Evolutionary conservation across 768 basidiomycete genomes (phyloP).

Genomic region (Naematelia aurantialba): DNA sequence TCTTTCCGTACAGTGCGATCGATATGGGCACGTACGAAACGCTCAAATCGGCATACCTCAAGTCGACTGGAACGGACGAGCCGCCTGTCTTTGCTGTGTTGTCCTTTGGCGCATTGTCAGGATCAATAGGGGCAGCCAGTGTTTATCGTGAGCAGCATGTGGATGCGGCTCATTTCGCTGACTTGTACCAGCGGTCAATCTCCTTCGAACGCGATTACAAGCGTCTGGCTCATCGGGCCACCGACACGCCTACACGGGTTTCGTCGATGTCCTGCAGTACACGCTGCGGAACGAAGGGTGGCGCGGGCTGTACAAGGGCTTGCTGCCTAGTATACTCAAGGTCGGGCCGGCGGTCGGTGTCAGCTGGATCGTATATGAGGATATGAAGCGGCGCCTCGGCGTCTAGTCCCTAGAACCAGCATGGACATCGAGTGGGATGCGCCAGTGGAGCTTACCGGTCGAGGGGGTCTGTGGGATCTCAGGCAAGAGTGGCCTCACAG

Average conservation of each 20-base stretch:
- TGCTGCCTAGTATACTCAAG: conserved; percentile 90
- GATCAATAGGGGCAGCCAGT: conserved; percentile 80
- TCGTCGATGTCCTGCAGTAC: conserved; percentile 73
- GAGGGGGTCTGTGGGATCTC: no score
- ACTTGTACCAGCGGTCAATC: conserved; percentile 48
- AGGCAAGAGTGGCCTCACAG: no score
- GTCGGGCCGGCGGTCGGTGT: conserved; percentile 96
- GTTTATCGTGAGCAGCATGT: conserved; percentile 64
- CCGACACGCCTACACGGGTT: conserved; percentile 83
- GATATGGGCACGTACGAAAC: conserved; percentile 90
- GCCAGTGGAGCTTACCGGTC: no score
- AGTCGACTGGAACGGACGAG: conserved; percentile 81
- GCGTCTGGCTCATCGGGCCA: conserved; percentile 95
- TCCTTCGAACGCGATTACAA: conserved; percentile 90
- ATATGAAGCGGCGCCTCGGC: conserved; percentile 35
- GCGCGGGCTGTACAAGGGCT: conserved; percentile 86
- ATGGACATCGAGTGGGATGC: no score
- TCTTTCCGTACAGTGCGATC: conserved; percentile 88
- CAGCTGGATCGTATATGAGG: conserved; percentile 73
- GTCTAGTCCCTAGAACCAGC: no score
- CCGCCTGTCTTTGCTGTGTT: conserved; percentile 82
- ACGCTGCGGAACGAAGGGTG: conserved; percentile 83
- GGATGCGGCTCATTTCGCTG: not conserved
- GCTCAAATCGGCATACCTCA: conserved; percentile 81
- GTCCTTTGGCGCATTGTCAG: conserved; percentile 87